Conservation (phyloP, 345 rosid genomes). For the Anacardium occidentale region DNA sequence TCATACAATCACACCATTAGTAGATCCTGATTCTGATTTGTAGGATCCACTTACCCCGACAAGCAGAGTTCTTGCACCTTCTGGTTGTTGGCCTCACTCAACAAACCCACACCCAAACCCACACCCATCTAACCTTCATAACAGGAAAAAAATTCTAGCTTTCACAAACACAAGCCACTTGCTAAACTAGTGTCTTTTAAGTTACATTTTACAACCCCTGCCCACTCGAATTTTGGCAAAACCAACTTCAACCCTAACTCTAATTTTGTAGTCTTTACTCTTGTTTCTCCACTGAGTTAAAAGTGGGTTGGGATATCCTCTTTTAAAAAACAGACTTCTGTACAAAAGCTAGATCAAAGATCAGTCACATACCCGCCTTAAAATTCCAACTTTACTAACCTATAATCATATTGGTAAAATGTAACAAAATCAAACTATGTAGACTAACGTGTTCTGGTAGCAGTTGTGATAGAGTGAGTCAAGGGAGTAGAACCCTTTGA, state of each 20-base stretch:
- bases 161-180: conserved; percentile 1
- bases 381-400: conserved; percentile 34
- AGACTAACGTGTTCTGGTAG: conserved; percentile 3
- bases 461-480: conserved; percentile 19
- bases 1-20: conserved; percentile 33
- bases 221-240: conserved; percentile 10
- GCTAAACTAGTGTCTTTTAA: not conserved
- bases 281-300: conserved; percentile 20
- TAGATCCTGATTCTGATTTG: conserved; percentile 64
- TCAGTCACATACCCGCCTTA: conserved; percentile 26
- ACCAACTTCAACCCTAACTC: conserved; percentile 8
- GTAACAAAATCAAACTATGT: conserved; percentile 17
- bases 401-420: conserved; percentile 27
- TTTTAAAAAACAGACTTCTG: conserved; percentile 29
- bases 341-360: conserved; percentile 37
- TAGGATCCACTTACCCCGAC: conserved; percentile 60
- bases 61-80: conserved; percentile 35
- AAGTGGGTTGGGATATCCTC: conserved; percentile 25
- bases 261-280: conserved; percentile 11
- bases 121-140: not conserved
- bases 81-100: conserved; percentile 47
- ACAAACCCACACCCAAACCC: conserved; percentile 24
- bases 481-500: conserved; percentile 65
- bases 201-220: conserved; percentile 16
- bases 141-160: too few species aligned